These are phyloP conservation scores for Pleoardoris graminearum DNA, from an alignment of 2,329 filamentous ascomycete genomes.

Conservation along the genomic window DNA sequence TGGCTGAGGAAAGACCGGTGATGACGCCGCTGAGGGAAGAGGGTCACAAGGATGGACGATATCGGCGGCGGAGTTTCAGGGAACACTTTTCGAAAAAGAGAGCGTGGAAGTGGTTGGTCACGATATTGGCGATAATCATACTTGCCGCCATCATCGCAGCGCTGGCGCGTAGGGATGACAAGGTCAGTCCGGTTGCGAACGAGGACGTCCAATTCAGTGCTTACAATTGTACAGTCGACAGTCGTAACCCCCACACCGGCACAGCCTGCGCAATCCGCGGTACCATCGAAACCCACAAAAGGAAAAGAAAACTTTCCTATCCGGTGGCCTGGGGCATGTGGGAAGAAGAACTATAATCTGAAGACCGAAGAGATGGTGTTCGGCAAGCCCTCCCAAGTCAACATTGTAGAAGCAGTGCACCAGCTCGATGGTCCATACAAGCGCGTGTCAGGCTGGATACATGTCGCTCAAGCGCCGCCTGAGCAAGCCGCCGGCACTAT, in stretches of 20 bases:
- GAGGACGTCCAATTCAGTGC: neutral
- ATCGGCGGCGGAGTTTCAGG: constrained; percentile 22
- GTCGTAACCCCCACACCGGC: constrained; percentile 21
- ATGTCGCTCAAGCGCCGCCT: constrained; percentile 39
- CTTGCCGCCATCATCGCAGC: constrained; percentile 29
- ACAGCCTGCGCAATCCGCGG: constrained; percentile 15
- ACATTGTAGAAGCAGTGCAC: constrained; percentile 36
- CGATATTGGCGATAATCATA: constrained; percentile 25
- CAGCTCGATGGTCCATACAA: constrained; percentile 38
- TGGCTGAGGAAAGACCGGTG: constrained; percentile 16
- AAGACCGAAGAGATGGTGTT: constrained; percentile 37
- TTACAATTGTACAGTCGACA: constrained; percentile 1
- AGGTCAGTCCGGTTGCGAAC: constrained; percentile 17
- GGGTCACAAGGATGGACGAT: constrained; percentile 29
- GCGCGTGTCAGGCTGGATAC: constrained; percentile 45
- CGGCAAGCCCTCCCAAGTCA: constrained; percentile 26
- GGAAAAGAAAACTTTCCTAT: constrained; percentile 35
- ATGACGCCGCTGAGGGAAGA: constrained; percentile 22
- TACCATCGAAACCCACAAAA: constrained; percentile 14
- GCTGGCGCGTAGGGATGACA: constrained; percentile 23
- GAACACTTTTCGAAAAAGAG: constrained; percentile 27
- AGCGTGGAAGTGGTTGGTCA: constrained; percentile 26
- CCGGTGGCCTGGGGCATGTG: constrained; percentile 41
- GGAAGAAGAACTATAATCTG: constrained; percentile 38
- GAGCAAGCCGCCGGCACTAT: constrained; percentile 44